A percentile compares a stretch with the other conserved stretches of the same genome.
Conservation (phyloP, 2,329 filamentous ascomycete genomes). For the Colletotrichum chlorophyti region DNA sequence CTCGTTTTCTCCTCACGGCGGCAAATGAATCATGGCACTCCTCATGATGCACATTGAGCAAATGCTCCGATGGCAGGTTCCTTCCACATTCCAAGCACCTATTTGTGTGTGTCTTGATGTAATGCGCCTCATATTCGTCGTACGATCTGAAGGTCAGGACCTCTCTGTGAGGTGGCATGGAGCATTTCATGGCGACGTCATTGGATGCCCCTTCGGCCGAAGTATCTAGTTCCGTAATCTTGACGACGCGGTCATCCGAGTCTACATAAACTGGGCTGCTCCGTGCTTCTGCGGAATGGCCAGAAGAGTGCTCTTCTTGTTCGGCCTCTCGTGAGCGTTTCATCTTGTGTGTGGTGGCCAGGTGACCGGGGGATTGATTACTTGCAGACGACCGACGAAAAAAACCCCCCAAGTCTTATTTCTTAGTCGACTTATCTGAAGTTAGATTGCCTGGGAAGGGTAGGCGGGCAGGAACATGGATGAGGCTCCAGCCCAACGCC, state of each 20-base stretch:
- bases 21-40: slow-evolving; percentile 89
- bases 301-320: slow-evolving; percentile 51
- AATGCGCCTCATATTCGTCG: slow-evolving; percentile 86
- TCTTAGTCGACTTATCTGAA: slow-evolving; percentile 2
- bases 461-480: not conserved
- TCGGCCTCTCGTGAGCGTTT: slow-evolving; percentile 69
- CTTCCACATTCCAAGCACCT: slow-evolving; percentile 83
- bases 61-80: slow-evolving; percentile 86
- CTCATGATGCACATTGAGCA: slow-evolving; percentile 84
- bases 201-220: slow-evolving; percentile 39
- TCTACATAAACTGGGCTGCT: slow-evolving; percentile 12
- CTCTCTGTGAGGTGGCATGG: slow-evolving; percentile 79
- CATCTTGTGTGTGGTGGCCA: slow-evolving; percentile 49
- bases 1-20: slow-evolving; percentile 74
- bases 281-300: slow-evolving; percentile 31
- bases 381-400: slow-evolving; percentile 22
- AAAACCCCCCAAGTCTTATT: slow-evolving; percentile 1
- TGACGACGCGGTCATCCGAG: slow-evolving; percentile 46
- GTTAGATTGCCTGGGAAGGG: not conserved
- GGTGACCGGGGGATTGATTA: slow-evolving; percentile 24
- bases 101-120: slow-evolving; percentile 80
- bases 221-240: slow-evolving; percentile 67
- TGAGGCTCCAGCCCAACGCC: not conserved
- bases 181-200: slow-evolving; percentile 73
- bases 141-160: slow-evolving; percentile 75